Percentiles rank a stretch among this genome's conserved stretches.
These are phyloP conservation scores for Exophiala bonariae DNA, from an alignment of 2,329 filamentous ascomycete species.

Conservation along the genomic window DNA sequence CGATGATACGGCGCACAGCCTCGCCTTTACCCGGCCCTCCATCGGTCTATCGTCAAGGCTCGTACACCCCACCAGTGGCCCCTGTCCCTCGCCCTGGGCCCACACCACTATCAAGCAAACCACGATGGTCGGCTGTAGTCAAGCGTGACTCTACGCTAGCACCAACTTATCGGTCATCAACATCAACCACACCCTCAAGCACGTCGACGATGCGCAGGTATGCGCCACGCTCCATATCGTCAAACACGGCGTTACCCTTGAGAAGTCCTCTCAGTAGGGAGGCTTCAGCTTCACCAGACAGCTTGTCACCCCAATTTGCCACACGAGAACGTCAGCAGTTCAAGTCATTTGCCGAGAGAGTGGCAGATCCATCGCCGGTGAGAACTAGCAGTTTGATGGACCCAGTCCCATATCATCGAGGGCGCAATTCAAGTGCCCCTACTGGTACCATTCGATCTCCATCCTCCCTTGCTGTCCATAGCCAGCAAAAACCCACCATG, in stretches of 20 bases:
- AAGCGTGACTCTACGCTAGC: conserved; percentile 51
- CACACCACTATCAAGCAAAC: conserved; percentile 54
- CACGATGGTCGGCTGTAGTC: conserved; percentile 71
- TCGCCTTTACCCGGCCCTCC: conserved; percentile 28
- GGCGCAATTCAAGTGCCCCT: conserved; percentile 18
- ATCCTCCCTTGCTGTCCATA: conserved; percentile 25
- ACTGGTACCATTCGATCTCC: conserved; percentile 27
- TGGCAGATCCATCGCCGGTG: conserved; percentile 21
- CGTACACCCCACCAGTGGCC: conserved; percentile 40
- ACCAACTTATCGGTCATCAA: conserved; percentile 23
- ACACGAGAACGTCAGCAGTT: conserved; percentile 23
- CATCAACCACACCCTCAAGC: conserved; percentile 20
- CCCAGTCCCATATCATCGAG: conserved; percentile 28
- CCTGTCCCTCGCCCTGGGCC: conserved; percentile 45
- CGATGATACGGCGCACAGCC: conserved; percentile 17
- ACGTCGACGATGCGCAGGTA: conserved; percentile 19
- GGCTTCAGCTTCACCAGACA: conserved; percentile 40
- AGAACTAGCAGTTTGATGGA: conserved; percentile 23
- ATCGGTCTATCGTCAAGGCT: conserved; percentile 28
- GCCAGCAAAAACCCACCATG: conserved; percentile 19
- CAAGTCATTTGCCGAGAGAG: conserved; percentile 28
- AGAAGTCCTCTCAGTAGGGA: conserved; percentile 44
- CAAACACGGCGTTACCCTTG: conserved; percentile 41
- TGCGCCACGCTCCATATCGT: conserved; percentile 34
- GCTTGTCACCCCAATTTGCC: conserved; percentile 18